Conservation (phyloP, 441 rosid species). For the Euphorbia schlechtendalii region DNA sequence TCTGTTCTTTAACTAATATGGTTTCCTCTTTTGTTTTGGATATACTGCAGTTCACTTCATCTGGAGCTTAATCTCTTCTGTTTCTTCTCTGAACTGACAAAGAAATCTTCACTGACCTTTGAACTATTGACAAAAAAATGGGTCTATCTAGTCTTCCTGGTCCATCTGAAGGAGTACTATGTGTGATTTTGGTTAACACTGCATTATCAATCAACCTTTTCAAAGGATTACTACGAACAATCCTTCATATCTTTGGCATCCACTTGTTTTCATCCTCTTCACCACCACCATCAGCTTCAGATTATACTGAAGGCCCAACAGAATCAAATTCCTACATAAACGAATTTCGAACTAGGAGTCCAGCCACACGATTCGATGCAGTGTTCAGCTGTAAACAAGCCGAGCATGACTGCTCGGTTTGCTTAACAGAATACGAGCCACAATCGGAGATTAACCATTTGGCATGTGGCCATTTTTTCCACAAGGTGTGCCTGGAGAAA, state of each 20-base stretch:
- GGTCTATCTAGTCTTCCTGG: constrained; percentile 87
- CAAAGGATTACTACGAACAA: constrained; percentile 61
- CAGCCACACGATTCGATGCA: constrained; percentile 43
- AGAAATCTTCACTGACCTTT: background rate
- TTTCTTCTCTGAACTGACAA: background rate
- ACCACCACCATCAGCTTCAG: background rate
- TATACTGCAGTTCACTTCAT: background rate
- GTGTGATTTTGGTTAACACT: constrained; percentile 74
- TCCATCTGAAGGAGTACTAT: constrained; percentile 88
- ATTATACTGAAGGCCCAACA: constrained; percentile 27
- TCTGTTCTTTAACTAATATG: background rate
- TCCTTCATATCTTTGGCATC: constrained; percentile 63
- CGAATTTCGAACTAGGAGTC: constrained; percentile 56
- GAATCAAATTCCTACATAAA: constrained; percentile 51
- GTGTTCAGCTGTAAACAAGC: constrained; percentile 34
- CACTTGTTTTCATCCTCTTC: constrained; percentile 26
- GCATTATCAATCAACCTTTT: constrained; percentile 68
- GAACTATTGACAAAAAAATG: constrained; percentile 31
- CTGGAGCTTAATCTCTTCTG: background rate
- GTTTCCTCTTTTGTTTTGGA: background rate
- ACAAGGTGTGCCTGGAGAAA: constrained; percentile 77
- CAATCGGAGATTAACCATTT: constrained; percentile 70
- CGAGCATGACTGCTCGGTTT: constrained; percentile 85
- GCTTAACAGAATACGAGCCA: constrained; percentile 56
- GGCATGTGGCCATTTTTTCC: constrained; percentile 80